Evolutionary conservation across 345 rosid genomes (phyloP).

Genomic region (Cardiospermum halicacabum): DNA sequence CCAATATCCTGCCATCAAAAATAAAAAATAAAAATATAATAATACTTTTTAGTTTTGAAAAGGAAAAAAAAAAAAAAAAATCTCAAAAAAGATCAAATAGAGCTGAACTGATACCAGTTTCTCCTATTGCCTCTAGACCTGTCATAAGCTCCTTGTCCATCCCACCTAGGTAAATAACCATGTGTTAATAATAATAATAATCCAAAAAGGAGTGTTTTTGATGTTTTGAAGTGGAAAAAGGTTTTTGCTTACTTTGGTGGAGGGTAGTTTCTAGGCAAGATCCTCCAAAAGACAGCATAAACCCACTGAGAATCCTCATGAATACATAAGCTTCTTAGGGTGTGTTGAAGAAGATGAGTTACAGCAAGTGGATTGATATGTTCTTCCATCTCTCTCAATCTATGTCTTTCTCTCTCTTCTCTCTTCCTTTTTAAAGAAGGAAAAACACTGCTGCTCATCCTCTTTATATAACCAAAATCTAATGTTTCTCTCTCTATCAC

Average conservation of each 20-base stretch:
- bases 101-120: slow-evolving; percentile 59
- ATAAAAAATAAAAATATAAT: neutral
- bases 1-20: slow-evolving; percentile 65
- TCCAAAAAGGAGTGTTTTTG: too few species aligned
- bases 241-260: slow-evolving; percentile 81
- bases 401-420: neutral
- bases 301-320: slow-evolving; percentile 92
- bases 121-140: slow-evolving; percentile 97
- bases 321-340: slow-evolving; percentile 87
- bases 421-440: slow-evolving; percentile 40
- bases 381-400: slow-evolving; percentile 57
- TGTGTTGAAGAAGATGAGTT: slow-evolving; percentile 97
- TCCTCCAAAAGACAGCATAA: slow-evolving; percentile 99
- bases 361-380: slow-evolving; percentile 76
- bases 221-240: neutral
- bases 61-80: too few species aligned
- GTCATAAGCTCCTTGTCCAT: slow-evolving; percentile 88
- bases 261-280: slow-evolving; percentile 96
- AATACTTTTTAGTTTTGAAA: neutral
- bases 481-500: slow-evolving; percentile 1
- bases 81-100: neutral
- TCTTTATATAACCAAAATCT: slow-evolving; percentile 53
- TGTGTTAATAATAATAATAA: too few species aligned
- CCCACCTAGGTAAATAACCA: slow-evolving; percentile 86
- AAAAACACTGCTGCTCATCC: slow-evolving; percentile 39